Evolutionary conservation across 108 stramenopile genomes (phyloP).

Genomic region (Pseudonitzschia multistriata): DNA sequence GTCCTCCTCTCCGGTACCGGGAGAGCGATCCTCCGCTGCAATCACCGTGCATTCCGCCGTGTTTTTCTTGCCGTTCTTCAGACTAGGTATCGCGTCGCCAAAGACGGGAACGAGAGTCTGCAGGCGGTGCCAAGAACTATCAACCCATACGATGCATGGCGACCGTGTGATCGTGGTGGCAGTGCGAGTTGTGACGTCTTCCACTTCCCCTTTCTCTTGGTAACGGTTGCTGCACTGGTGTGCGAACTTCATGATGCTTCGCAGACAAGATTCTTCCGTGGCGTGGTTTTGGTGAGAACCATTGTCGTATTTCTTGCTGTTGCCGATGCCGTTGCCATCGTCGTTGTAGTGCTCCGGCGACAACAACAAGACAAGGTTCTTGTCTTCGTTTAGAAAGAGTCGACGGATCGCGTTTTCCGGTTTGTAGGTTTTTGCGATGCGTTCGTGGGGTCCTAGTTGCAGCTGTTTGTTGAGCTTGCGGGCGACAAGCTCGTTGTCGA

Average conservation of each 20-base stretch:
- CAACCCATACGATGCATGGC: constrained; percentile 8
- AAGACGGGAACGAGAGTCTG: constrained; percentile 1
- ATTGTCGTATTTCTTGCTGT: background rate
- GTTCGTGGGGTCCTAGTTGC: background rate
- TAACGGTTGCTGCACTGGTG: background rate
- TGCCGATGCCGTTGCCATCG: background rate
- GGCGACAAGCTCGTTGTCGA: background rate
- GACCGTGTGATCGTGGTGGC: background rate
- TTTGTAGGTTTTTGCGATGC: constrained; percentile 3
- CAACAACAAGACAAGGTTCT: background rate
- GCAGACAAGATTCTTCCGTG: background rate
- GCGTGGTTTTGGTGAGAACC: background rate
- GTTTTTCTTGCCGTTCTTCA: background rate
- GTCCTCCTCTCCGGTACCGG: background rate
- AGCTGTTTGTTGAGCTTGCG: background rate
- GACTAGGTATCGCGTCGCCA: constrained; percentile 13
- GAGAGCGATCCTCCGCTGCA: too few relatives aligned
- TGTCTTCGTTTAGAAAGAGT: background rate
- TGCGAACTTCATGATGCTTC: background rate
- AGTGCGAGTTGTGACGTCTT: background rate
- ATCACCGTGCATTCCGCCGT: background rate
- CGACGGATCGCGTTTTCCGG: background rate
- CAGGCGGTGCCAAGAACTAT: constrained; percentile 10
- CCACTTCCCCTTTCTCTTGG: background rate
- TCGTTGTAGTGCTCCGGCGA: background rate